A percentile compares a stretch with the other conserved stretches of the same genome.
Evolutionary conservation across 495 filamentous ascomycete species (phyloP).

Genomic region (Tuber microsphaerosporum): DNA sequence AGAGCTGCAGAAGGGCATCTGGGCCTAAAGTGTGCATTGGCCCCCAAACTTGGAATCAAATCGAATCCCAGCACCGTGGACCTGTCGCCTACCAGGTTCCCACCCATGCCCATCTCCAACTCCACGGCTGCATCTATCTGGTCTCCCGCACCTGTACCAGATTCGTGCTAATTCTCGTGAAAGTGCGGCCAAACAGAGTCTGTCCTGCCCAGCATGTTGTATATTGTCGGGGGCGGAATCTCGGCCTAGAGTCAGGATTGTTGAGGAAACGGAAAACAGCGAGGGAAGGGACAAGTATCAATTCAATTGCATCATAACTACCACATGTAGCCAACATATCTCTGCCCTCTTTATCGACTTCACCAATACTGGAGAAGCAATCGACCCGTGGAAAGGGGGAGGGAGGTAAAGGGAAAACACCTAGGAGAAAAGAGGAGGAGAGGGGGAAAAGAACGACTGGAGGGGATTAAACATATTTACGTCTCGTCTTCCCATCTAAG

Average conservation of each 20-base stretch:
- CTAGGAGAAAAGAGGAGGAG: background rate
- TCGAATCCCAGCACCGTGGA: slow-evolving; percentile 34
- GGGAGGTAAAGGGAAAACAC: background rate
- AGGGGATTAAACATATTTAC: background rate
- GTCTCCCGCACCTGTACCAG: slow-evolving; percentile 18
- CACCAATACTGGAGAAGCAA: background rate
- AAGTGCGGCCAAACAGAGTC: background rate
- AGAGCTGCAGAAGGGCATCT: slow-evolving; percentile 2
- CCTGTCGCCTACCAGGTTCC: slow-evolving; percentile 30
- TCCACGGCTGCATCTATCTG: slow-evolving; percentile 34
- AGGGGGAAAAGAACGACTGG: background rate
- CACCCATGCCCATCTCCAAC: slow-evolving; percentile 32
- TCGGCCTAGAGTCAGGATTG: background rate
- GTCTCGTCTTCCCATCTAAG: background rate
- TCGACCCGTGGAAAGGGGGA: background rate
- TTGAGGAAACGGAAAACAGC: background rate
- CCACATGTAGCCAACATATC: background rate
- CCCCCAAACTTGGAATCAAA: slow-evolving; percentile 7
- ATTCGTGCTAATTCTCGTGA: background rate
- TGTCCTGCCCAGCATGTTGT: background rate
- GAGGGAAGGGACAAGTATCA: background rate
- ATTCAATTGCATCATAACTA: background rate
- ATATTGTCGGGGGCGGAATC: background rate
- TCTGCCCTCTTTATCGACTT: background rate
- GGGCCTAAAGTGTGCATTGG: background rate